Conservation (phyloP, 2,329 filamentous ascomycete genomes). For the Cadophora sp. region DNA sequence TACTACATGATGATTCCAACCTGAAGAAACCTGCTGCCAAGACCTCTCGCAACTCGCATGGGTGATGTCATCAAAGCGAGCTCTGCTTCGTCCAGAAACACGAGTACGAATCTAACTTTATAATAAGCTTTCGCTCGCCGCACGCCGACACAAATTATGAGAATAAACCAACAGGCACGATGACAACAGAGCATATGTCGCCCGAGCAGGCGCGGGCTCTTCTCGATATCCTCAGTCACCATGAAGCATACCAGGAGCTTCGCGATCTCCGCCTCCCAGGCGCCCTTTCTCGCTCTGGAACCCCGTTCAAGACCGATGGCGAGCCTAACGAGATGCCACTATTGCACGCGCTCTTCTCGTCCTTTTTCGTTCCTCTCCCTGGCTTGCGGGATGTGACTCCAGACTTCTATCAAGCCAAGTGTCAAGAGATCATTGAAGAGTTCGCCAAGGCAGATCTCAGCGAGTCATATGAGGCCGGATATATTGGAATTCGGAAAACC, state of each 20-base stretch:
- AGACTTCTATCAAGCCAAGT: conserved; percentile 70
- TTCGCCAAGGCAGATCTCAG: conserved; percentile 74
- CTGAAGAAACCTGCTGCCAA: background rate
- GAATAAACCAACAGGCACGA: background rate
- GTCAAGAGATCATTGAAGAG: conserved; percentile 64
- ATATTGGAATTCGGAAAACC: conserved; percentile 76
- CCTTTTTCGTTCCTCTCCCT: conserved; percentile 69
- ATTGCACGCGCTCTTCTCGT: conserved; percentile 71
- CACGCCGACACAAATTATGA: background rate
- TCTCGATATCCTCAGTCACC: conserved; percentile 41
- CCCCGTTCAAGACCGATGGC: conserved; percentile 60
- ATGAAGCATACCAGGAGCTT: conserved; percentile 68
- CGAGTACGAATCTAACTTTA: background rate
- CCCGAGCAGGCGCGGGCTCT: conserved; percentile 38
- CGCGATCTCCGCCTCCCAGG: conserved; percentile 71
- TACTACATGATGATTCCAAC: background rate
- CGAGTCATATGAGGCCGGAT: conserved; percentile 83
- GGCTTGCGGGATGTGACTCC: conserved; percentile 67
- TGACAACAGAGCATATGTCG: conserved; percentile 19
- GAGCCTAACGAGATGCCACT: conserved; percentile 54
- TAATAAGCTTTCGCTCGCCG: background rate
- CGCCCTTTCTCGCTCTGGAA: conserved; percentile 72
- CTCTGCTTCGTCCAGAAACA: background rate
- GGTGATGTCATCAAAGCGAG: conserved; percentile 14
- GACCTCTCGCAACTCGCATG: conserved; percentile 1